A percentile compares a stretch with the other conserved stretches of the same genome.
Evolutionary conservation across 345 rosid genomes (phyloP).

Genomic region (Brassica nigra): DNA sequence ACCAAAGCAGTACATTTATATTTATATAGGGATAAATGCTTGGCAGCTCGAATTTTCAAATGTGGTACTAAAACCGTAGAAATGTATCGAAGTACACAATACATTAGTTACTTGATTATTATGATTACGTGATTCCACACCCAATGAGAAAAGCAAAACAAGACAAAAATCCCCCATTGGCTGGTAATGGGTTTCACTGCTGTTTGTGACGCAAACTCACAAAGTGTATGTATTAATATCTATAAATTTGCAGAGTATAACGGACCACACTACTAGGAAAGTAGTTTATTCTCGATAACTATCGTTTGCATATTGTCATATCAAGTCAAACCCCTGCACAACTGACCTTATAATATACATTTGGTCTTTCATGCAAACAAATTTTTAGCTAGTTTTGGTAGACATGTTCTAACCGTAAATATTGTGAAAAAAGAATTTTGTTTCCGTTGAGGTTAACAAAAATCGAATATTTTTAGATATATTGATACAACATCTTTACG

Average conservation of each 20-base stretch:
- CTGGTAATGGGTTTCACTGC: constrained; percentile 30
- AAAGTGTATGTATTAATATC: constrained; percentile 1
- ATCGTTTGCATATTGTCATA: background rate
- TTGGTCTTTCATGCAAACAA: background rate
- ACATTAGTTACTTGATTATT: background rate
- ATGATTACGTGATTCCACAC: constrained; percentile 25
- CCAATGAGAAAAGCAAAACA: background rate
- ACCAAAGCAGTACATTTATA: background rate
- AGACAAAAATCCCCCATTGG: constrained; percentile 8
- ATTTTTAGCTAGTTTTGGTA: background rate
- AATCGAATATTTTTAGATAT: background rate
- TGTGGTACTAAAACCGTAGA: background rate
- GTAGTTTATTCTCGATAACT: constrained; percentile 1
- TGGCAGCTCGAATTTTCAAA: background rate
- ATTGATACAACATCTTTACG: background rate
- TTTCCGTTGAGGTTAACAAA: background rate
- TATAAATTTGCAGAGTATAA: background rate
- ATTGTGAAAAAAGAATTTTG: background rate
- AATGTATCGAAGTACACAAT: constrained; percentile 14
- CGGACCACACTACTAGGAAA: background rate
- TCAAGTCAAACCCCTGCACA: background rate
- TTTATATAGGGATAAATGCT: background rate
- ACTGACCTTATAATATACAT: background rate
- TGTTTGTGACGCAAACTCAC: constrained; percentile 35
- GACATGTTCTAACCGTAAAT: background rate